Percentiles rank a stretch among this genome's conserved stretches.
Evolutionary conservation across 2,329 filamentous ascomycete genomes (phyloP).

Genomic region (Phoma sp.): DNA sequence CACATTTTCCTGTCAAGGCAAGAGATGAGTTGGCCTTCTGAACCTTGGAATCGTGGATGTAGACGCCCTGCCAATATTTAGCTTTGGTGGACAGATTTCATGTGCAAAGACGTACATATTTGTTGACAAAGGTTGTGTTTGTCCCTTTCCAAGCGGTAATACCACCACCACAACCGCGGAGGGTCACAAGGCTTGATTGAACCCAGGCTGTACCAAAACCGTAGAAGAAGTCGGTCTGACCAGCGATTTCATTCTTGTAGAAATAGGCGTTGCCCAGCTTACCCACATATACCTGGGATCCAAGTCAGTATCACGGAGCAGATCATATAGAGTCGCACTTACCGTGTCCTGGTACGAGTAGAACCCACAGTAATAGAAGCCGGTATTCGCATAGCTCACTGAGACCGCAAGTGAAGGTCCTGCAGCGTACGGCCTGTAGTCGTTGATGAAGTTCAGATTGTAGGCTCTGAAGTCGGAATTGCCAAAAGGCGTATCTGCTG

Average conservation of each 20-base stretch:
- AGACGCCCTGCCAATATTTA: constrained; percentile 55
- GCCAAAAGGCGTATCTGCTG: constrained; percentile 66
- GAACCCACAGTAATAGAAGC: constrained; percentile 70
- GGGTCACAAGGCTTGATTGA: constrained; percentile 58
- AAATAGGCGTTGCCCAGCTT: constrained; percentile 72
- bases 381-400: constrained; percentile 67
- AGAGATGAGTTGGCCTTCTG: constrained; percentile 60
- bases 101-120: constrained; percentile 51
- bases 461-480: constrained; percentile 68
- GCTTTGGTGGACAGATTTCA: background rate
- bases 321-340: background rate
- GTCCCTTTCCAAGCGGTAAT: constrained; percentile 73
- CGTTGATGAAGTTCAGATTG: constrained; percentile 70
- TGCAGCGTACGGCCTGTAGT: constrained; percentile 58
- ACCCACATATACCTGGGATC: constrained; percentile 58
- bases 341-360: constrained; percentile 74
- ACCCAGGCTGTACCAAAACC: constrained; percentile 71
- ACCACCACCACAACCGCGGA: constrained; percentile 68
- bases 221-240: constrained; percentile 72
- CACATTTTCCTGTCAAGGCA: constrained; percentile 53
- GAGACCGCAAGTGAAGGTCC: constrained; percentile 67
- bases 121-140: constrained; percentile 70
- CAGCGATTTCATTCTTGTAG: constrained; percentile 64
- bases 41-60: constrained; percentile 63
- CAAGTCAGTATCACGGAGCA: background rate